Evolutionary conservation across 2,329 filamentous ascomycete species (phyloP), one percentile per base, ranked within the genome.

Genomic region (Phoma sp.): DNA sequence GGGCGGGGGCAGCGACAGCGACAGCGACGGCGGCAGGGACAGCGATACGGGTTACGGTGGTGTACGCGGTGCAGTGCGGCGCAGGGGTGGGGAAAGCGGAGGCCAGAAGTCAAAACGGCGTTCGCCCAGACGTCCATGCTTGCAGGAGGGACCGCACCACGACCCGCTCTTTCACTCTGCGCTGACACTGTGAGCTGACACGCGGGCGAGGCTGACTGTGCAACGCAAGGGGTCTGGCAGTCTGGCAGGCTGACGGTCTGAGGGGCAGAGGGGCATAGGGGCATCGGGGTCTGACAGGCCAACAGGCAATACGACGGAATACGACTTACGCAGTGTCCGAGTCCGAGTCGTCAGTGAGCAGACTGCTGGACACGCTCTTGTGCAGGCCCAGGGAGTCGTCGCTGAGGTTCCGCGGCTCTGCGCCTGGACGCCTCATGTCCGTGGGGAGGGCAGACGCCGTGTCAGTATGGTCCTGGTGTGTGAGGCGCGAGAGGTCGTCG

Each of bases 301-400:
- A 61, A 45, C 51, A 50, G 55, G 55, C 45, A 46, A 59, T 36
- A 48, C 54, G 60, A 58, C 36, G 49, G 61, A 52, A 60, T 27
- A 56, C 58, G 50, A 80, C 80, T 80, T 75, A 83, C 80, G 70
- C 29, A 15, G 45, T 57, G 60, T 81, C 80, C 51, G 65, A 61
- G 40, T 85, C 83, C 29, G 78, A 80, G 60, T 83, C 80, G 57
- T 82, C 79, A 15, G 80, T 81, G 51, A 80, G 66, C 43, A 82
- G 75, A 65, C 79, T 82, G 75, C 79, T 81, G 37, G 76, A 65
- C 22, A 77, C 76, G 66, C 78, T 81, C 61, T 73, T 78, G 59
- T 75, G 72, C 43, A 77, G 65, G 4, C 69, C 71, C 22, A 80
- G 68, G n/a, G 77, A 78, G 33, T 79, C 75, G 48, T 76, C 71